Conservation (phyloP, 495 filamentous ascomycete species). For the Penicillium alfredii region DNA sequence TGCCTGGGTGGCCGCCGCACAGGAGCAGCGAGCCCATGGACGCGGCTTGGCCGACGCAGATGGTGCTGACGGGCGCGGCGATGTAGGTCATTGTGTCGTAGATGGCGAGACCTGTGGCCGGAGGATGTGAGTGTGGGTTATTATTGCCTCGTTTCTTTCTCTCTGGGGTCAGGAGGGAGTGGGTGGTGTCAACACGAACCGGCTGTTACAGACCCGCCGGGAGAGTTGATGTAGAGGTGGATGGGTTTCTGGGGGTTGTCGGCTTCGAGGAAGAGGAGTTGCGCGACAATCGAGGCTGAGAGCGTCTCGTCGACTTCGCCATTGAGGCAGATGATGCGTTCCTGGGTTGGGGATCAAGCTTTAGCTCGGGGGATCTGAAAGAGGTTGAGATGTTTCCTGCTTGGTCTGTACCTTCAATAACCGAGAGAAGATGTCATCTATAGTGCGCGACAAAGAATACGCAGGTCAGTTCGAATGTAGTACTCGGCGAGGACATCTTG, state of each 20-base stretch:
- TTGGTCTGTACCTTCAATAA: conserved; percentile 69
- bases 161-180: background rate
- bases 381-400: too few species aligned
- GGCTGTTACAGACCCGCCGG: conserved; percentile 91
- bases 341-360: conserved; percentile 48
- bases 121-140: conserved; percentile 4
- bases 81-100: conserved; percentile 99
- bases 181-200: conserved; percentile 29
- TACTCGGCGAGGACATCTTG: background rate
- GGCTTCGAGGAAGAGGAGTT: conserved; percentile 96
- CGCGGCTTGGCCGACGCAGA: conserved; percentile 91
- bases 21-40: conserved; percentile 91
- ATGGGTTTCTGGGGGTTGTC: conserved; percentile 92
- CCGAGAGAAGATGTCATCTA: conserved; percentile 81
- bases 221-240: conserved; percentile 95
- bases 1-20: conserved; percentile 76
- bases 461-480: conserved; percentile 9
- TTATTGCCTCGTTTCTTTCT: too few species aligned
- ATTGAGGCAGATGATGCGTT: conserved; percentile 94
- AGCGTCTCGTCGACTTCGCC: conserved; percentile 83
- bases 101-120: conserved; percentile 67
- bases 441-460: conserved; percentile 17
- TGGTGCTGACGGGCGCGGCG: conserved; percentile 81
- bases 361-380: too few species aligned
- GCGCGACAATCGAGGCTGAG: conserved; percentile 87